Evolutionary conservation across 2,329 filamentous ascomycete species (phyloP).

Genomic region (Phoma sp.): DNA sequence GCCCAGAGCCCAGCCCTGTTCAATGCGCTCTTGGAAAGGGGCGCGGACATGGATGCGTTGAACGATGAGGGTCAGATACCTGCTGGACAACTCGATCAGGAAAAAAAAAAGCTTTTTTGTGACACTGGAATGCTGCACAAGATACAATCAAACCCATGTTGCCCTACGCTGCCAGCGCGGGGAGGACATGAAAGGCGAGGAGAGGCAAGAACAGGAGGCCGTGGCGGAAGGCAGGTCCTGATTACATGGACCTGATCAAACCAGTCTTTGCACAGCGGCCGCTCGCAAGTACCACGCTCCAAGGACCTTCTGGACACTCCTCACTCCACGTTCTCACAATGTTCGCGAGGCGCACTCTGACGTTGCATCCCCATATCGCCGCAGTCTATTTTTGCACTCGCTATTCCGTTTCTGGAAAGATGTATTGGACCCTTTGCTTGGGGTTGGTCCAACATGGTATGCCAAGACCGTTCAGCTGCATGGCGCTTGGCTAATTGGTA

Average conservation of each 20-base stretch:
- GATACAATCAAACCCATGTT: background rate
- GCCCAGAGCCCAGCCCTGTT: background rate
- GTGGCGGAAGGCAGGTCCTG: background rate
- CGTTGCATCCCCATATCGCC: slow-evolving; percentile 4
- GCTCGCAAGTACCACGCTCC: background rate
- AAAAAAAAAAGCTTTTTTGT: background rate
- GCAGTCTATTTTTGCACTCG: slow-evolving; percentile 1
- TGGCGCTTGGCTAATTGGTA: slow-evolving; percentile 7
- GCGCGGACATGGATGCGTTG: background rate
- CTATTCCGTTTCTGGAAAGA: background rate
- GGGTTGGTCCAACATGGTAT: background rate
- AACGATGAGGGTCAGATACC: background rate
- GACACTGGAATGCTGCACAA: background rate
- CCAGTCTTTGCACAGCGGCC: background rate
- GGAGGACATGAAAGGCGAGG: background rate
- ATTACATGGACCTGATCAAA: background rate
- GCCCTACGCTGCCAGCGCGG: background rate
- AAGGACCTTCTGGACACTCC: background rate
- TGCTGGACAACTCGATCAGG: background rate
- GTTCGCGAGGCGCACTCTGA: slow-evolving; percentile 1
- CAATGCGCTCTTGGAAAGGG: slow-evolving; percentile 3
- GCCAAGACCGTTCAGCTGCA: slow-evolving; percentile 10
- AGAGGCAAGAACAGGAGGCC: background rate
- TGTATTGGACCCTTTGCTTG: slow-evolving; percentile 9
- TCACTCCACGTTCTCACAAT: slow-evolving; percentile 4